phyloP scores from a whole-genome alignment of 2,329 filamentous ascomycete genomes.

The Aspergillus sclerotialis region DNA sequence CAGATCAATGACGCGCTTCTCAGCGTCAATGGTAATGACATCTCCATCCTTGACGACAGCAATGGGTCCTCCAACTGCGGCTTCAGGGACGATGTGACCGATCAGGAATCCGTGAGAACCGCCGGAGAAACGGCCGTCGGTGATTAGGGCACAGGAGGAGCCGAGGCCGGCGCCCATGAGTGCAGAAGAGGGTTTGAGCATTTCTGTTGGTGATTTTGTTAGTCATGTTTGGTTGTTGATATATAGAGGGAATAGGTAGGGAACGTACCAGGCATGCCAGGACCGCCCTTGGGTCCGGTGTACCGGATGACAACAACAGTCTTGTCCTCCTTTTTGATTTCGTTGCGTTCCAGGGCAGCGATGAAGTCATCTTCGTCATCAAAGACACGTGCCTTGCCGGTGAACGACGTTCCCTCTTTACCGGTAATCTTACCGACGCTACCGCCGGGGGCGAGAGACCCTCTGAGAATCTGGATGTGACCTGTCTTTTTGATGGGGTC shows the following conservation, averaged over 20 bases:
- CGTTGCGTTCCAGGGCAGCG: slow-evolving; percentile 56
- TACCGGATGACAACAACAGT: slow-evolving; percentile 71
- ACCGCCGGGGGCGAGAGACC: slow-evolving; percentile 62
- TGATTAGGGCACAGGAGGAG: slow-evolving; percentile 64
- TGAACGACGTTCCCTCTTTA: slow-evolving; percentile 63
- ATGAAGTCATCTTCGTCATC: slow-evolving; percentile 66
- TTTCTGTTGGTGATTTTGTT: slow-evolving; percentile 60
- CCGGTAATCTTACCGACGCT: slow-evolving; percentile 71
- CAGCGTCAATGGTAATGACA: slow-evolving; percentile 72
- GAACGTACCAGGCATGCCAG: slow-evolving; percentile 54
- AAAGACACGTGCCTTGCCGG: slow-evolving; percentile 63
- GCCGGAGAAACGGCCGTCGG: slow-evolving; percentile 57
- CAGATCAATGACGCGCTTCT: slow-evolving; percentile 60
- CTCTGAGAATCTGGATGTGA: slow-evolving; percentile 66
- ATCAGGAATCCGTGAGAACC: slow-evolving; percentile 83
- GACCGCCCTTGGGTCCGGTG: slow-evolving; percentile 65
- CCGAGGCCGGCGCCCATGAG: slow-evolving; percentile 69
- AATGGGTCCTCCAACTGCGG: slow-evolving; percentile 77
- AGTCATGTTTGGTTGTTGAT: no score
- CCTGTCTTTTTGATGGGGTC: slow-evolving; percentile 65
- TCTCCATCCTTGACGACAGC: slow-evolving; percentile 77
- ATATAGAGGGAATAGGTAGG: neutral
- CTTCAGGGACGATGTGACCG: slow-evolving; percentile 81
- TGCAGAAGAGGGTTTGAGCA: slow-evolving; percentile 64
- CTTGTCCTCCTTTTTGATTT: slow-evolving; percentile 69